Base-by-base conservation (phyloP, 1,284 basidiomycete genomes). In the Sphagnurus paluster region DNA sequence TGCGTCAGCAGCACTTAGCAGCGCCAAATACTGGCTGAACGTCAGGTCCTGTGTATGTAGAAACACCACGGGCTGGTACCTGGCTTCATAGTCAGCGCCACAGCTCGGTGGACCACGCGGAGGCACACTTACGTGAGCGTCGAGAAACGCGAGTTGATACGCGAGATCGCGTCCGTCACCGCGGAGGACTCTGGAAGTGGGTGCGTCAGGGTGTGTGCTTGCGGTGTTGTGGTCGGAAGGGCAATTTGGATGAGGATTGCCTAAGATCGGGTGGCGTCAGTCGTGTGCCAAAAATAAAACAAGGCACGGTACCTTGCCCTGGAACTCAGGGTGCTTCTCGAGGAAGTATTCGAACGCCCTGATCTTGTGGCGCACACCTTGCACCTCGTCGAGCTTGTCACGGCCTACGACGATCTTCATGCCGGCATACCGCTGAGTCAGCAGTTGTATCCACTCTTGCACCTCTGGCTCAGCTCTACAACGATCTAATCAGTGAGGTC, bases 201-300 rank as follows among this genome's bases (percentile, higher is more conserved):
- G 80, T 1, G 89, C 86, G 4, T 92, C 72, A 0, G 90, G 3
- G 87, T 84, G 3, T 80, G 64, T 57, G 90, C 87, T 58, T 87
- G 89, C 54, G 82, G 79, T 55, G 88, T 80, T 0, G 87, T 87
- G 1, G 91, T 93, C 50, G 90, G 87, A 3, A 93, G 74, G 0
- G 92, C 90, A 10, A 94, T 86, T 67, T 94, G 92, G 43, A 94
- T 89, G 30, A 94, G 77, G 8, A 93, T 85, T 33, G 85, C 84
- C 79, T 82, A 8, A 11, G 6, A 14, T 3, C 7, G 5, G 4
- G 16, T 11, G 4, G n/a, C n/a, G n/a, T n/a, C n/a, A n/a, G n/a
- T 28, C 14, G 14, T 34, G 32, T 16, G 7, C 9, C 14, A 13
- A 2, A 5, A 3, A 34, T 17, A 3, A n/a, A 26, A 8, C 10